Evolutionary conservation across 768 basidiomycete species (phyloP).

Genomic region (Suillus alpinus): DNA sequence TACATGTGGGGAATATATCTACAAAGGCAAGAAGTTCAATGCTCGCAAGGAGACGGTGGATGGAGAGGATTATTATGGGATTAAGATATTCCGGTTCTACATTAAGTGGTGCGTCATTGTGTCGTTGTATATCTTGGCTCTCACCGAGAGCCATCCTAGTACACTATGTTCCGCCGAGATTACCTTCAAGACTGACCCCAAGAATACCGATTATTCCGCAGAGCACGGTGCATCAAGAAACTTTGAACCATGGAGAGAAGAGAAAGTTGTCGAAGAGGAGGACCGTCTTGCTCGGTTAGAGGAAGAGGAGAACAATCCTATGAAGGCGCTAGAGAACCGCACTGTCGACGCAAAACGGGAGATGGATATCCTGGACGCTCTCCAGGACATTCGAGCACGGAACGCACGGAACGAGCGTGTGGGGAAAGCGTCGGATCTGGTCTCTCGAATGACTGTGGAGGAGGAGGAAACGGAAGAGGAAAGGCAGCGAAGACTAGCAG

Average conservation of each 20-base stretch:
- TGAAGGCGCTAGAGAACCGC: constrained; percentile 94
- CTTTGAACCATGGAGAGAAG: constrained; percentile 96
- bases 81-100: constrained; percentile 94
- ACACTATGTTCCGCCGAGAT: constrained; percentile 97
- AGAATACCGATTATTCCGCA: constrained; percentile 90
- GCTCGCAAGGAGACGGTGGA: constrained; percentile 98
- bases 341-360: constrained; percentile 92
- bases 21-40: constrained; percentile 99
- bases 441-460: constrained; percentile 58
- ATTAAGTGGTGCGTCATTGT: constrained; percentile 75
- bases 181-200: constrained; percentile 99
- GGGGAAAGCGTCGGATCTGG: constrained; percentile 69
- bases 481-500: constrained; percentile 60
- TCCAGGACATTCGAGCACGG: constrained; percentile 86
- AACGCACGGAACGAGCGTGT: constrained; percentile 88
- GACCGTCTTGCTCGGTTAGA: constrained; percentile 84
- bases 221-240: constrained; percentile 98
- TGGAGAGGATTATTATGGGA: constrained; percentile 96
- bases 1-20: constrained; percentile 97
- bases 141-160: constrained; percentile 41
- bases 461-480: constrained; percentile 81
- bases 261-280: constrained; percentile 71
- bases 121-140: constrained; percentile 16
- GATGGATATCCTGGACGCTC: constrained; percentile 96
- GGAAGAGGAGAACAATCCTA: constrained; percentile 94